Evolutionary conservation across 805 yeast genomes (phyloP).

Genomic region (Saccharomycopsis sp.): DNA sequence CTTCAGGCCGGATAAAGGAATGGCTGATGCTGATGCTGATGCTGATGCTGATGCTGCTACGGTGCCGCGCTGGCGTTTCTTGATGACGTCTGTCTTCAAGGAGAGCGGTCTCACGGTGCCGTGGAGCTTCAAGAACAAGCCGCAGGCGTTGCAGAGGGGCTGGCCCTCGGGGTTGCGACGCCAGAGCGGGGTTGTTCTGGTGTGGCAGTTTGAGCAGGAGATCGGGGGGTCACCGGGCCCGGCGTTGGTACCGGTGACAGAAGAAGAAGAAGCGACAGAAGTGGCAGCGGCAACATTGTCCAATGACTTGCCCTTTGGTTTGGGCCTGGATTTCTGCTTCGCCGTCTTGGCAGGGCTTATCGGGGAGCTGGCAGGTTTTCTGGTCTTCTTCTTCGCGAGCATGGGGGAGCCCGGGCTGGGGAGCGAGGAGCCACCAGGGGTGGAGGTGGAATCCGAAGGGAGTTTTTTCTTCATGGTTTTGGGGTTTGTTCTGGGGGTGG

Average conservation of each 20-base stretch:
- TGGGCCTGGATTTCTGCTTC: not conserved
- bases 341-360: not conserved
- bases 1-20: too few species aligned
- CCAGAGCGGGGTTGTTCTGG: conserved; percentile 93
- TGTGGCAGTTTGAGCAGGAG: conserved; percentile 80
- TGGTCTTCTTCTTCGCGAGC: not conserved
- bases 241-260: not conserved
- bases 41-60: not conserved
- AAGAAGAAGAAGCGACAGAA: too few species aligned
- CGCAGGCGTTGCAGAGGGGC: conserved; percentile 95
- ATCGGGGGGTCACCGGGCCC: conserved; percentile 26
- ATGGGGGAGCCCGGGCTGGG: too few species aligned
- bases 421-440: too few species aligned
- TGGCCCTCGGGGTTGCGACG: conserved; percentile 86
- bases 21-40: not conserved
- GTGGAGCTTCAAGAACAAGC: conserved; percentile 81
- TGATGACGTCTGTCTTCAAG: conserved; percentile 84
- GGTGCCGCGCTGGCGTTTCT: conserved; percentile 69
- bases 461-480: not conserved
- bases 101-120: conserved; percentile 94
- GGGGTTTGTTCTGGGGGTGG: not conserved
- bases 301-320: not conserved
- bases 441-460: too few species aligned
- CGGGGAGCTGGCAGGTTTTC: not conserved
- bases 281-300: too few species aligned